A percentile compares a stretch with the other conserved stretches of the same genome.
Conservation (phyloP, 371 early-diverging fungal species). For the Lichtheimia corymbifera region DNA sequence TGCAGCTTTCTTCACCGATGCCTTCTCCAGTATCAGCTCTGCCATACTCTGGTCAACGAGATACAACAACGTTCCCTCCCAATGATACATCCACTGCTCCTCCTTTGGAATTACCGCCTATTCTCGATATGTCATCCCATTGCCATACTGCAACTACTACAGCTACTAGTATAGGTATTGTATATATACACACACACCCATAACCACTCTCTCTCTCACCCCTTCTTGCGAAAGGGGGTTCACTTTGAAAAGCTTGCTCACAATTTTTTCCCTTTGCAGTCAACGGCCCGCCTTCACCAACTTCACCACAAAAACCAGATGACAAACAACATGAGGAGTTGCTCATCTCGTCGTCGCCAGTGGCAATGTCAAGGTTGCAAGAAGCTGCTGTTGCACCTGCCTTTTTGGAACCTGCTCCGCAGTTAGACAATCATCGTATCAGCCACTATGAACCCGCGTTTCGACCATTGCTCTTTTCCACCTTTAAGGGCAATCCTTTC, state of each 20-base stretch:
- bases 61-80: slow-evolving; percentile 12
- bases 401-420: slow-evolving; percentile 30
- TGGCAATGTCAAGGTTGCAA: not conserved
- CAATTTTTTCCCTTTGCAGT: slow-evolving; percentile 4
- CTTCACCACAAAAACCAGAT: slow-evolving; percentile 8
- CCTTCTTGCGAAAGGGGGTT: no score
- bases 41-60: not conserved
- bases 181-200: not conserved
- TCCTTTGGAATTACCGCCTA: slow-evolving; percentile 24
- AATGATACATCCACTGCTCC: not conserved
- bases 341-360: slow-evolving; percentile 1
- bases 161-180: no score
- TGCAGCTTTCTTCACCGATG: slow-evolving; percentile 12
- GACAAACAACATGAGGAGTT: slow-evolving; percentile 3
- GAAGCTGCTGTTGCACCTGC: slow-evolving; percentile 12
- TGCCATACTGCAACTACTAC: no score
- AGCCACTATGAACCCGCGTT: slow-evolving; percentile 14
- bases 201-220: no score
- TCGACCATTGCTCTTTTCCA: slow-evolving; percentile 12
- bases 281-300: slow-evolving; percentile 17
- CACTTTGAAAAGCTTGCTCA: not conserved
- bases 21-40: slow-evolving; percentile 14
- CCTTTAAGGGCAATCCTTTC: slow-evolving; percentile 13
- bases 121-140: slow-evolving; percentile 12
- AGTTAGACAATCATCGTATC: slow-evolving; percentile 19